Conservation (phyloP, 768 basidiomycete genomes). For the Russula sp. region DNA sequence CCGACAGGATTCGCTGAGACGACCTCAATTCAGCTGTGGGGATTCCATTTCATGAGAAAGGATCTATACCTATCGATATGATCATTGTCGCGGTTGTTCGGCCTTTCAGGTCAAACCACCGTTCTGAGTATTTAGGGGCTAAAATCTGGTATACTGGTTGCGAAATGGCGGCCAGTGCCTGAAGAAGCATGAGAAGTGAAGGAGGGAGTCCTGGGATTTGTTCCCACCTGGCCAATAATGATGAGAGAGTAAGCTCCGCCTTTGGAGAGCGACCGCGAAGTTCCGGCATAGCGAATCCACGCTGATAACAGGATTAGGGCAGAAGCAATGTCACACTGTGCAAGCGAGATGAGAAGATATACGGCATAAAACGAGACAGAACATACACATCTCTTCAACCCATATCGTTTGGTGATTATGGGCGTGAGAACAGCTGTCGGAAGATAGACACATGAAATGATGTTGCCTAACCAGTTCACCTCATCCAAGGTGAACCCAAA, state of each 20-base stretch:
- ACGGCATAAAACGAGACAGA: neutral
- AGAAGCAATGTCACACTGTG: constrained; percentile 63
- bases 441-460: constrained; percentile 59
- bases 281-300: constrained; percentile 79
- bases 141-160: constrained; percentile 76
- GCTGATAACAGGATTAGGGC: constrained; percentile 54
- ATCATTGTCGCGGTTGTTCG: constrained; percentile 77
- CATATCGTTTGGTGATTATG: constrained; percentile 52
- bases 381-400: constrained; percentile 62
- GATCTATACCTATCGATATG: constrained; percentile 43
- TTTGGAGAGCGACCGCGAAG: constrained; percentile 50
- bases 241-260: constrained; percentile 60
- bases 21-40: neutral
- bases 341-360: neutral
- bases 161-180: constrained; percentile 62
- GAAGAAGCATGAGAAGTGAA: neutral
- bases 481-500: constrained; percentile 67
- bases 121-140: constrained; percentile 78
- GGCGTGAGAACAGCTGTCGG: constrained; percentile 62
- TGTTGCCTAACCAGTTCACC: constrained; percentile 81
- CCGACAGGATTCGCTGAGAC: constrained; percentile 68
- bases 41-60: neutral
- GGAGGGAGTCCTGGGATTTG: neutral
- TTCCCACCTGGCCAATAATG: constrained; percentile 63
- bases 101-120: constrained; percentile 74